These are phyloP conservation scores for Naganishia vaughanmartiniae DNA, from an alignment of 768 basidiomycete species.

Conservation along the genomic window DNA sequence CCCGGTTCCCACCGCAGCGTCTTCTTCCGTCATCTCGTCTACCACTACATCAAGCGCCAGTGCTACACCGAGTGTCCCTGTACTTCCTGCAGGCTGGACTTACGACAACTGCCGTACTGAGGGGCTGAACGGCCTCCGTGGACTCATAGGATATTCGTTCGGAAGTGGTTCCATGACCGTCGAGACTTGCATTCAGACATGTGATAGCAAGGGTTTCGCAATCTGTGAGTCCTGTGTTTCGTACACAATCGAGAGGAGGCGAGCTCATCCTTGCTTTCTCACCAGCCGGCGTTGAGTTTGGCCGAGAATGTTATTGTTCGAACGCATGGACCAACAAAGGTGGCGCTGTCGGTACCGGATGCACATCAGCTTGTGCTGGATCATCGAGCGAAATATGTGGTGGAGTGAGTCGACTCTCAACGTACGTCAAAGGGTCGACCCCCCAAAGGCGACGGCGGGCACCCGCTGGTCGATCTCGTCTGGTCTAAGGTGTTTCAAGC, in stretches of 20 bases:
- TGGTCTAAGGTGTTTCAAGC: no score
- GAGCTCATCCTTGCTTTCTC: slow-evolving; percentile 53
- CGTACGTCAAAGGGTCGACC: slow-evolving; percentile 31
- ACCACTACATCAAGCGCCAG: not conserved
- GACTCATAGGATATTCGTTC: slow-evolving; percentile 44
- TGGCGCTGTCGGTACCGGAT: slow-evolving; percentile 57
- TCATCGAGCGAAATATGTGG: slow-evolving; percentile 51
- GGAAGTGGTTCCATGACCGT: slow-evolving; percentile 58
- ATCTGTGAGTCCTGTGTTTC: slow-evolving; percentile 50
- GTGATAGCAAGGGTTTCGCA: slow-evolving; percentile 60
- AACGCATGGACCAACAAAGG: slow-evolving; percentile 65
- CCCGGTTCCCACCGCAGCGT: slow-evolving; percentile 18
- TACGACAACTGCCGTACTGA: slow-evolving; percentile 42
- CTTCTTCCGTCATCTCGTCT: not conserved
- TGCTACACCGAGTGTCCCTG: slow-evolving; percentile 18
- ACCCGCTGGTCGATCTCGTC: not conserved
- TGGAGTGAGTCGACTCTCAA: slow-evolving; percentile 37
- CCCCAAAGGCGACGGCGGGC: not conserved
- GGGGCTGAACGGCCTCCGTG: slow-evolving; percentile 32
- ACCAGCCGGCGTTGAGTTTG: slow-evolving; percentile 28
- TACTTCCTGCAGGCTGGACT: slow-evolving; percentile 41
- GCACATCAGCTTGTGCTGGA: slow-evolving; percentile 75
- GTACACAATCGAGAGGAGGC: not conserved
- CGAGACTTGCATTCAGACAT: slow-evolving; percentile 63
- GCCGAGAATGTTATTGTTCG: slow-evolving; percentile 55